Base-by-base conservation (phyloP, 2,329 filamentous ascomycete genomes). In the Ophiognomonia clavigignenti-juglandacearum region DNA sequence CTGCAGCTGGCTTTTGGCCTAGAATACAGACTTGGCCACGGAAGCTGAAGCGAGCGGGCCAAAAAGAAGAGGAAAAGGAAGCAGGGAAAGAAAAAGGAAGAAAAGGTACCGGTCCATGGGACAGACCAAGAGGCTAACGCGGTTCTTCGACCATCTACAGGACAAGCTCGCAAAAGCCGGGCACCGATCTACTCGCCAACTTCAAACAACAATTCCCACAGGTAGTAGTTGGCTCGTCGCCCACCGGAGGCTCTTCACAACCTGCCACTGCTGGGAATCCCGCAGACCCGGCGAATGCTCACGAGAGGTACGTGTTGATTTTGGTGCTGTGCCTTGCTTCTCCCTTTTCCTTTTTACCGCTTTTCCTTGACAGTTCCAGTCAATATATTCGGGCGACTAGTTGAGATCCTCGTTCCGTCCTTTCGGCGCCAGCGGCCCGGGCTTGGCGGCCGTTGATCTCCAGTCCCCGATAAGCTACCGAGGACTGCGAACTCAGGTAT, bases 201-300 rank as follows among this genome's bases (percentile, higher is more conserved):
- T 96, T 96, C 70, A 87, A 87, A 65, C 81, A 88, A 60, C 83
- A 81, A 56, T 96, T 95, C 61, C 86, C 88, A 39, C 82, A 91
- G 58, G 73, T 77, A 44, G 72, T 75, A 49, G 71, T 71, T 56
- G 64, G 75, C 43, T 62, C 69, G 48, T 59, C 74, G 45, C 65
- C 75, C 58, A 59, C 70, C 56, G 58, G 64, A 56, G 60, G 69
- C 59, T 59, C 69, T 54, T 65, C 60, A 50, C 63, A 56, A 31
- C 57, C 65, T 23, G 59, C 61, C 39, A 59, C 65, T 19, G 55
- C 60, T 18, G 63, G 64, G 23, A 64, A 62, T 42, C 38, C 61
- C 4, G 58, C 58, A 22, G 54, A 61, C 32, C 46, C 58, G 32
- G 56, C 54, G 5, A 42, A 58, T n/a, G 47, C 53, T 27, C 60